phyloP scores from a whole-genome alignment of 305 asterid species.

The Fraxinus greggii region DNA sequence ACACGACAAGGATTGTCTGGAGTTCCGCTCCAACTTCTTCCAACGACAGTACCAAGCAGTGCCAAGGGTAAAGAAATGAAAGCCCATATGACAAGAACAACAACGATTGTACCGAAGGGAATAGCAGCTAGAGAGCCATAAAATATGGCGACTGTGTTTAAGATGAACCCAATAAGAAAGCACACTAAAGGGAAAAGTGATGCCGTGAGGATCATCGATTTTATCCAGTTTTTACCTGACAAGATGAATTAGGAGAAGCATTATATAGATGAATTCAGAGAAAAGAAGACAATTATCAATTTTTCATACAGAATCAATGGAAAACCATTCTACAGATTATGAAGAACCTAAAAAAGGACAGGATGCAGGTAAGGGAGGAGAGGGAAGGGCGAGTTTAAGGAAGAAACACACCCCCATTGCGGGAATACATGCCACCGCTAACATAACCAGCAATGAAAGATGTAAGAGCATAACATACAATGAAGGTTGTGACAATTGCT shows the following conservation, averaged over 20 bases:
- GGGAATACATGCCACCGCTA: conserved; percentile 77
- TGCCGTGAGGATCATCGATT: conserved; percentile 69
- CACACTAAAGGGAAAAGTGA: conserved; percentile 67
- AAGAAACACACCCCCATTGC: conserved; percentile 58
- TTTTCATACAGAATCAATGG: neutral
- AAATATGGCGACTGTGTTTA: conserved; percentile 59
- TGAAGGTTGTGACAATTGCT: conserved; percentile 65
- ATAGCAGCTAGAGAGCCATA: conserved; percentile 66
- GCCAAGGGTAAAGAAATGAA: conserved; percentile 65
- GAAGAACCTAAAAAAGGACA: neutral
- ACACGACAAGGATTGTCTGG: conserved; percentile 74
- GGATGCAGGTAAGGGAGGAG: neutral
- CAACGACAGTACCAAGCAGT: conserved; percentile 66
- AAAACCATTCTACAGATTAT: conserved; percentile 1
- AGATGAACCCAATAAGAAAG: conserved; percentile 54
- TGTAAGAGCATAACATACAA: conserved; percentile 70
- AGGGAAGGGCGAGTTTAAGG: conserved; percentile 12
- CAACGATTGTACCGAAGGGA: conserved; percentile 64
- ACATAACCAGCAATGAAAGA: conserved; percentile 74
- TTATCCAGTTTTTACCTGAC: conserved; percentile 66
- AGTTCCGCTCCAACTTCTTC: conserved; percentile 69
- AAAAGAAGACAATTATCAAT: conserved; percentile 5
- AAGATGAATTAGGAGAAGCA: conserved; percentile 20
- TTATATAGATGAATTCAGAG: neutral
- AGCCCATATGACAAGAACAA: conserved; percentile 64